A percentile compares a stretch with the other conserved stretches of the same genome.
Conservation (phyloP, 179 eudicot species). For the Spergularia azorica region DNA sequence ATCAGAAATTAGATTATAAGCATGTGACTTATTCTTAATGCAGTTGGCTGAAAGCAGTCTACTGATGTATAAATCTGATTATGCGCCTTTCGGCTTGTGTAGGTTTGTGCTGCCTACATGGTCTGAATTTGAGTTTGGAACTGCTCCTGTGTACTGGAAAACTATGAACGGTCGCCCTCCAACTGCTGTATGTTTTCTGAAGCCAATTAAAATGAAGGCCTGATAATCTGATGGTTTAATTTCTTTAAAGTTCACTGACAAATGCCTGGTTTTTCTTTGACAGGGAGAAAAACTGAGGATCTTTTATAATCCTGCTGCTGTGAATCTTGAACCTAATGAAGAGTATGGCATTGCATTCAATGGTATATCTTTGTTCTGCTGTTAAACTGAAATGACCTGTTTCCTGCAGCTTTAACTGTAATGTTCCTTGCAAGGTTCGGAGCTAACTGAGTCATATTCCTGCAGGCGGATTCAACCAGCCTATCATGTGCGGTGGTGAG, state of each 20-base stretch:
- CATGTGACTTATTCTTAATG: too few species aligned
- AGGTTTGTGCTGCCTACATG: slow-evolving; percentile 79
- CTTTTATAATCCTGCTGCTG: slow-evolving; percentile 83
- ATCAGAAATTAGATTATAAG: too few species aligned
- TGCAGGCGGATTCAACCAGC: slow-evolving; percentile 92
- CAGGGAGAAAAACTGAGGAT: slow-evolving; percentile 79
- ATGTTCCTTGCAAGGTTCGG: neutral
- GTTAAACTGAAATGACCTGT: neutral
- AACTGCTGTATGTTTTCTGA: slow-evolving; percentile 58
- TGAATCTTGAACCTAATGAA: slow-evolving; percentile 68
- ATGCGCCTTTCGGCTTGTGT: neutral
- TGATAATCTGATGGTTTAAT: neutral
- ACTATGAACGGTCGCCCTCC: slow-evolving; percentile 95
- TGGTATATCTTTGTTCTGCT: slow-evolving; percentile 40
- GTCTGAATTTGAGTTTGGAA: slow-evolving; percentile 88
- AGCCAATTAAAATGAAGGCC: neutral
- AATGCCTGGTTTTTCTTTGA: slow-evolving; percentile 4
- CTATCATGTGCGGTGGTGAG: slow-evolving; percentile 96
- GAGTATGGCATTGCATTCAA: slow-evolving; percentile 84
- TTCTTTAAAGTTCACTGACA: neutral
- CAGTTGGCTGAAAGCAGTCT: too few species aligned
- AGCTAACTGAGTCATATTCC: neutral
- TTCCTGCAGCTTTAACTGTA: neutral
- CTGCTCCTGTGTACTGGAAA: slow-evolving; percentile 84
- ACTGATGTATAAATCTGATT: slow-evolving; percentile 15